These are phyloP conservation scores for Aspergillus fumigatiaffinis DNA, from an alignment of 2,329 filamentous ascomycete genomes.

Conservation along the genomic window DNA sequence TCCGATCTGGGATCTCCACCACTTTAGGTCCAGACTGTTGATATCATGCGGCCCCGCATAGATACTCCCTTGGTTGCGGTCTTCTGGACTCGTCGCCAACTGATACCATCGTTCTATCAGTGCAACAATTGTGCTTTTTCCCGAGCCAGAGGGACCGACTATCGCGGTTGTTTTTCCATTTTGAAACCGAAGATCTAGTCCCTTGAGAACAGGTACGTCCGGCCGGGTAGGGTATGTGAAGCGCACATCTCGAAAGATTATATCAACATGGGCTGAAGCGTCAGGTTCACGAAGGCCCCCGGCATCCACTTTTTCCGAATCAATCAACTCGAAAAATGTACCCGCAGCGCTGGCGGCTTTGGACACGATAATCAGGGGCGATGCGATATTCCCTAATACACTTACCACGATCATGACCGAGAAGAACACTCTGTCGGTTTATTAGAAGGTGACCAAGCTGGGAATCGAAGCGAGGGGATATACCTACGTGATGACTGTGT, in stretches of 20 bases:
- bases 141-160: slow-evolving; percentile 45
- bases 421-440: slow-evolving; percentile 11
- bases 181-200: slow-evolving; percentile 30
- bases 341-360: slow-evolving; percentile 31
- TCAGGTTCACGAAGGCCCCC: slow-evolving; percentile 47
- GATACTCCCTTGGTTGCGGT: slow-evolving; percentile 43
- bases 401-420: slow-evolving; percentile 22
- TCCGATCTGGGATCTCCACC: not conserved
- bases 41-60: slow-evolving; percentile 53
- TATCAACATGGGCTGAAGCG: slow-evolving; percentile 51
- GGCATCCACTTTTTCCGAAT: slow-evolving; percentile 18
- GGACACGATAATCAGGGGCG: slow-evolving; percentile 33
- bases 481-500: slow-evolving; percentile 35
- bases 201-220: slow-evolving; percentile 32
- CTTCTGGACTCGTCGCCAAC: slow-evolving; percentile 7
- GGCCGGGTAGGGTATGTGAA: slow-evolving; percentile 64
- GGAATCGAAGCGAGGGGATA: not conserved
- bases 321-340: slow-evolving; percentile 33
- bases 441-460: not conserved
- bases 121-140: slow-evolving; percentile 45
- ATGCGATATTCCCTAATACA: slow-evolving; percentile 24
- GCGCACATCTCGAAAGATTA: slow-evolving; percentile 60
- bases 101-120: slow-evolving; percentile 44
- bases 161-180: slow-evolving; percentile 40
- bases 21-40: slow-evolving; percentile 58